Percentiles rank a stretch among this genome's conserved stretches.
Evolutionary conservation across 225 moss, liverwort and hornwort genomes (phyloP).

Genomic region (Neckera pumila): DNA sequence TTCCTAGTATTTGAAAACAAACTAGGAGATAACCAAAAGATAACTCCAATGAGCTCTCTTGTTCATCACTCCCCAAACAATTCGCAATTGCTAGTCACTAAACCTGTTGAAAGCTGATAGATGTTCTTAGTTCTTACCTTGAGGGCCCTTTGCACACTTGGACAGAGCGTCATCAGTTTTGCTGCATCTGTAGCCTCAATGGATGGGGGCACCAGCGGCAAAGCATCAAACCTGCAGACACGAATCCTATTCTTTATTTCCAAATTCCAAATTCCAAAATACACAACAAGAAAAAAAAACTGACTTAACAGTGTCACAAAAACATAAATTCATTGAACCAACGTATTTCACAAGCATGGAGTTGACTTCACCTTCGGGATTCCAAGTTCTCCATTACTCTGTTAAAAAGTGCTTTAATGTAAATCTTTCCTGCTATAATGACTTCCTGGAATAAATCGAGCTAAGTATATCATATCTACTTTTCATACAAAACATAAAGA

Average conservation of each 20-base stretch:
- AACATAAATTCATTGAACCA: neutral
- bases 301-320: neutral
- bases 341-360: neutral
- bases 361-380: neutral
- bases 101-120: neutral
- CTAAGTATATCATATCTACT: neutral
- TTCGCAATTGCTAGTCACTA: neutral
- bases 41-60: neutral
- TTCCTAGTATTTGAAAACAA: neutral
- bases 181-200: constrained; percentile 64
- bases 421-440: neutral
- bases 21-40: neutral
- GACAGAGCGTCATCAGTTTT: constrained; percentile 67
- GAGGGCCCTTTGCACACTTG: constrained; percentile 70
- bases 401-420: neutral
- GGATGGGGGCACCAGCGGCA: constrained; percentile 73
- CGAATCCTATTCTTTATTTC: constrained; percentile 1
- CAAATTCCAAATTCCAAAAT: neutral
- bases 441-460: neutral
- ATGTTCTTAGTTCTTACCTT: constrained; percentile 48
- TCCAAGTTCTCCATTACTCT: neutral
- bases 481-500: neutral
- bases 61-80: neutral
- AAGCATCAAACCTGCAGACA: constrained; percentile 68
- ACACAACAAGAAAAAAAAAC: neutral